A percentile compares a stretch with the other conserved stretches of the same genome.
Conservation (phyloP, 352 stramenopile species). For the Pseudoperonospora humuli region DNA sequence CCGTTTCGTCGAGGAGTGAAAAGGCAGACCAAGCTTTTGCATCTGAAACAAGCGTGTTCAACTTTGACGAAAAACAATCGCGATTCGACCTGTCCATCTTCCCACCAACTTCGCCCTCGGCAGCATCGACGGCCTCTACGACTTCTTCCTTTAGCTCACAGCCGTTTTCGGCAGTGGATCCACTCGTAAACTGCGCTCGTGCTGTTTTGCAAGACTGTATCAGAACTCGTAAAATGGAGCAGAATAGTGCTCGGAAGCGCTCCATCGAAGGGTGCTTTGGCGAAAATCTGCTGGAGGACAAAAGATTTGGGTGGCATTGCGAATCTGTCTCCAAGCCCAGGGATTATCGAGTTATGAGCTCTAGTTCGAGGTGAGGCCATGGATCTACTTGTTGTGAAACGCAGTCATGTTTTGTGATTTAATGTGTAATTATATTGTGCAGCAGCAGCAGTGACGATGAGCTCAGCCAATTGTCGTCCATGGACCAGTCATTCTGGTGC, state of each 20-base stretch:
- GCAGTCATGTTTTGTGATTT: background rate
- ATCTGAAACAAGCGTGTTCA: slow-evolving; percentile 7
- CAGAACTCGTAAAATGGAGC: slow-evolving; percentile 45
- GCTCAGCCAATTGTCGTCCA: slow-evolving; percentile 57
- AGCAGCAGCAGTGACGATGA: slow-evolving; percentile 78
- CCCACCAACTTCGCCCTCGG: slow-evolving; percentile 21
- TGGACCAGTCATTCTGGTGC: slow-evolving; percentile 61
- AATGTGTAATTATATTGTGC: slow-evolving; percentile 2
- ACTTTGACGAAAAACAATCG: slow-evolving; percentile 14
- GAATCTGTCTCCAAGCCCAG: slow-evolving; percentile 33
- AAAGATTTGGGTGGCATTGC: slow-evolving; percentile 24
- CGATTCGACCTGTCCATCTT: slow-evolving; percentile 12
- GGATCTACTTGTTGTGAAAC: slow-evolving; percentile 3
- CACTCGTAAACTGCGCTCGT: slow-evolving; percentile 49
- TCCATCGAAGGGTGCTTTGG: slow-evolving; percentile 48
- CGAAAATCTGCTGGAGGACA: slow-evolving; percentile 27
- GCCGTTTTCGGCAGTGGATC: slow-evolving; percentile 36
- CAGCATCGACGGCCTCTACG: slow-evolving; percentile 34
- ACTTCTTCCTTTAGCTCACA: slow-evolving; percentile 34
- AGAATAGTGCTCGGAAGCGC: slow-evolving; percentile 54
- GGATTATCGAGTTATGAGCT: slow-evolving; percentile 36
- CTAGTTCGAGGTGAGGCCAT: slow-evolving; percentile 34
- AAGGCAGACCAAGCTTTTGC: slow-evolving; percentile 1
- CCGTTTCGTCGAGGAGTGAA: slow-evolving; percentile 7
- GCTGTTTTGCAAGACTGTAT: slow-evolving; percentile 70